Conservation (phyloP, 139 green algal genomes). For the Closterium sp. region DNA sequence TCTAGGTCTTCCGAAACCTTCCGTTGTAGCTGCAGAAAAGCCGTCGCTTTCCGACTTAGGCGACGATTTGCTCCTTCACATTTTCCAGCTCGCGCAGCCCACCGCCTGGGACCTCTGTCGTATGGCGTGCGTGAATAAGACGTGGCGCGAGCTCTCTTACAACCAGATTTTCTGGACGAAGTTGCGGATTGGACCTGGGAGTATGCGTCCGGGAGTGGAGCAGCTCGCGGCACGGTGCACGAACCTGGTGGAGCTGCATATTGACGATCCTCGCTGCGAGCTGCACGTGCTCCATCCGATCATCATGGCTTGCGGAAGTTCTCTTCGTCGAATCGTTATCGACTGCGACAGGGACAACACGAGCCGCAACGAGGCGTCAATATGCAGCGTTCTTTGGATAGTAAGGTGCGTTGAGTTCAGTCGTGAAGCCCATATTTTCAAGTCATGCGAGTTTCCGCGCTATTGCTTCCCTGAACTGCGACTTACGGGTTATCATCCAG, state of each 20-base stretch:
- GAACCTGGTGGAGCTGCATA: constrained; percentile 16
- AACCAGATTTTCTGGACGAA: constrained; percentile 6
- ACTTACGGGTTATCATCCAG: neutral
- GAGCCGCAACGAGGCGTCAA: constrained; percentile 32
- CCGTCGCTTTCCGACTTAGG: constrained; percentile 11
- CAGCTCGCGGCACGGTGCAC: neutral
- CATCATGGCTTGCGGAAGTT: constrained; percentile 5
- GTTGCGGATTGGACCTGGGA: neutral
- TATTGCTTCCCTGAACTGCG: neutral
- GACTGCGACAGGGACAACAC: constrained; percentile 31
- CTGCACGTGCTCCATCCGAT: constrained; percentile 33
- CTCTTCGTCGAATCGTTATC: constrained; percentile 15
- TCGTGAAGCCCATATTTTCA: neutral
- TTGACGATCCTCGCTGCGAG: constrained; percentile 38
- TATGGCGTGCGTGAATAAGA: constrained; percentile 17
- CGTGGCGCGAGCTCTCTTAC: constrained; percentile 16
- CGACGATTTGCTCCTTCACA: constrained; percentile 20
- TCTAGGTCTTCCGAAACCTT: neutral
- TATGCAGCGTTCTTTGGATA: constrained; percentile 34
- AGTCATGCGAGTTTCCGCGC: neutral
- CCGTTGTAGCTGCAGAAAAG: neutral
- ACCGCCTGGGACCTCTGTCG: constrained; percentile 4
- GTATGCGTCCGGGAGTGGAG: constrained; percentile 9
- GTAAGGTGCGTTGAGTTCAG: constrained; percentile 6
- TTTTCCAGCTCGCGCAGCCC: constrained; percentile 10